A percentile compares a stretch with the other conserved stretches of the same genome.
Evolutionary conservation across 1,284 basidiomycete genomes (phyloP).

Genomic region (Fomitiporia mediterranea): DNA sequence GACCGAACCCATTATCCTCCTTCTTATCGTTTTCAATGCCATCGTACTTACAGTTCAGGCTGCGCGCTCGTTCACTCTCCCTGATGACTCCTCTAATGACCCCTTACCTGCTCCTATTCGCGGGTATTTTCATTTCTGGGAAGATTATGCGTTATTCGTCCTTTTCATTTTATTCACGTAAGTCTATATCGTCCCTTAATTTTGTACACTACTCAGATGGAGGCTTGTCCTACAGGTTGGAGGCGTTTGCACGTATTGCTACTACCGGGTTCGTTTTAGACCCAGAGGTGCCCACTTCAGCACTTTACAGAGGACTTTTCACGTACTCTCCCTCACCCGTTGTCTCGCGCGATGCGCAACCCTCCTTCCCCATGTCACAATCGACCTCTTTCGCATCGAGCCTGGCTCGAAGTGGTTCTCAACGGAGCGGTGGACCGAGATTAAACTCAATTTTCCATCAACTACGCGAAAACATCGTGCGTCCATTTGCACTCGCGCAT

Average conservation of each 20-base stretch:
- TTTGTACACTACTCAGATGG: background rate
- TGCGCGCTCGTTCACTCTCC: slow-evolving; percentile 47
- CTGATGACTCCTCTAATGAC: slow-evolving; percentile 26
- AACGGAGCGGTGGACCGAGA: slow-evolving; percentile 28
- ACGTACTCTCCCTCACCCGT: slow-evolving; percentile 31
- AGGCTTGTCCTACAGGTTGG: slow-evolving; percentile 48
- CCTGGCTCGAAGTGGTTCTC: slow-evolving; percentile 33
- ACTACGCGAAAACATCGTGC: slow-evolving; percentile 36
- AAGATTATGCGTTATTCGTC: slow-evolving; percentile 79
- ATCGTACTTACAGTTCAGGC: slow-evolving; percentile 83
- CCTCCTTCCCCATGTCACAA: slow-evolving; percentile 24
- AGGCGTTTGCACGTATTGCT: slow-evolving; percentile 85
- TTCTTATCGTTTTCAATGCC: slow-evolving; percentile 83
- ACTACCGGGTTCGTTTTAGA: slow-evolving; percentile 91
- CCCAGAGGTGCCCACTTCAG: slow-evolving; percentile 64
- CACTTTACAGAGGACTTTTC: slow-evolving; percentile 47
- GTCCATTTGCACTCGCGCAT: slow-evolving; percentile 41
- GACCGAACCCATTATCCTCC: slow-evolving; percentile 83
- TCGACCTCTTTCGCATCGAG: slow-evolving; percentile 30
- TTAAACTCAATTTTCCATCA: slow-evolving; percentile 32
- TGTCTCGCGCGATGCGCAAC: slow-evolving; percentile 24
- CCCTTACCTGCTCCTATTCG: slow-evolving; percentile 41
- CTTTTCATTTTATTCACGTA: slow-evolving; percentile 88
- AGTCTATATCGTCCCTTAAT: slow-evolving; percentile 32
- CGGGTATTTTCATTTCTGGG: slow-evolving; percentile 87